phyloP scores from a whole-genome alignment of 805 yeast species.

The Metschnikowia orientalis region DNA sequence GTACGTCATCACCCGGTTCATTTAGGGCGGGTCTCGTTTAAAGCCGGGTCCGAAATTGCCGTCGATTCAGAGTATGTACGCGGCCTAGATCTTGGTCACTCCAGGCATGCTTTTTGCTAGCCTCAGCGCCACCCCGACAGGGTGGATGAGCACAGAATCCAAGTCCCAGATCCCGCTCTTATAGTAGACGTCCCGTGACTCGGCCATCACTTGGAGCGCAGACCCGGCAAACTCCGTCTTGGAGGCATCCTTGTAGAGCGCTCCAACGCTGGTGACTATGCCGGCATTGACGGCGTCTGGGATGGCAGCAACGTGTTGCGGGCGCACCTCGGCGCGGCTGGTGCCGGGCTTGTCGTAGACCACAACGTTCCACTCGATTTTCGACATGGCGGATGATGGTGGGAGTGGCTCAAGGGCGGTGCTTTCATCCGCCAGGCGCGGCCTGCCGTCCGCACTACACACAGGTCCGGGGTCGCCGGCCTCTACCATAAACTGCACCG shows the following conservation, averaged over 20 bases:
- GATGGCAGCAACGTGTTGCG: conserved; percentile 48
- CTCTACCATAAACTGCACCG: too few species aligned
- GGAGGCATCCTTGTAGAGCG: conserved; percentile 44
- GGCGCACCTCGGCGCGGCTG: conserved; percentile 51
- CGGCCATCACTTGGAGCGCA: conserved; percentile 58
- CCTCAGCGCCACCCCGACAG: conserved; percentile 39
- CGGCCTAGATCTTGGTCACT: conserved; percentile 14
- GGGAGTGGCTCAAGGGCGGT: too few species aligned
- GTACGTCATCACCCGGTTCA: too few species aligned
- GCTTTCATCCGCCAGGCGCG: too few species aligned
- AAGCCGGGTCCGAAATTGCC: too few species aligned
- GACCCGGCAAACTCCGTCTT: conserved; percentile 64
- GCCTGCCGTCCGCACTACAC: too few species aligned
- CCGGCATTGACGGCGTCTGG: conserved; percentile 40
- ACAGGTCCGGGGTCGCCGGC: too few species aligned
- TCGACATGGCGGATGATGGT: too few species aligned
- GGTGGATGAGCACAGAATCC: conserved; percentile 54
- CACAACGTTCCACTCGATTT: conserved; percentile 45
- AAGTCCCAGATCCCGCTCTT: conserved; percentile 74
- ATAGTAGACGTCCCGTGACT: conserved; percentile 57
- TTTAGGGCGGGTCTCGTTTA: too few species aligned
- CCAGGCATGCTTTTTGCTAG: conserved; percentile 35
- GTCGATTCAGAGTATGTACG: background rate
- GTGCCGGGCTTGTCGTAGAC: conserved; percentile 65
- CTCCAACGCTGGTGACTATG: conserved; percentile 44